phyloP scores from a whole-genome alignment of 2,329 filamentous ascomycete genomes.

The Curvularia verruculosa region DNA sequence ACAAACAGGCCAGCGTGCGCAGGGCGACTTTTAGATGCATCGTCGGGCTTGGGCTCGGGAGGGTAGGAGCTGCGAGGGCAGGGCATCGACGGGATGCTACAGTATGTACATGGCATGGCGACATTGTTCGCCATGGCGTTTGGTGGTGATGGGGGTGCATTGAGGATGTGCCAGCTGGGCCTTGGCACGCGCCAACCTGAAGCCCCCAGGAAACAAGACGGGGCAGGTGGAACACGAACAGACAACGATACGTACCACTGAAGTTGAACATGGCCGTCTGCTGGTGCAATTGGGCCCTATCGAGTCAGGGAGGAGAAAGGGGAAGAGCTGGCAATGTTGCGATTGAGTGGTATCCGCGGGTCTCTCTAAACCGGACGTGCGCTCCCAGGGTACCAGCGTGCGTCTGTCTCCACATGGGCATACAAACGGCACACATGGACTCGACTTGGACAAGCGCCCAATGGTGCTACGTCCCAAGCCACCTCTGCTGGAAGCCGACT shows the following conservation, averaged over 20 bases:
- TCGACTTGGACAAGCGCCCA: background rate
- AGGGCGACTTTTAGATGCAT: background rate
- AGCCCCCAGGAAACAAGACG: conserved; percentile 1
- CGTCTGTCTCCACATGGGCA: conserved; percentile 15
- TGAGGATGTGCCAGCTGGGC: conserved; percentile 4
- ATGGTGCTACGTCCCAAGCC: conserved; percentile 4
- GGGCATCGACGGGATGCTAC: background rate
- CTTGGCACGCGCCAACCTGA: conserved; percentile 3
- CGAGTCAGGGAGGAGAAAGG: conserved; percentile 9
- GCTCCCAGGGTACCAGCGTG: conserved; percentile 17
- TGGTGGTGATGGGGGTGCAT: conserved; percentile 1
- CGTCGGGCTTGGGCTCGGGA: background rate
- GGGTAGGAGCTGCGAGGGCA: background rate
- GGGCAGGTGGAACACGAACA: conserved; percentile 4
- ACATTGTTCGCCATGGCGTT: background rate
- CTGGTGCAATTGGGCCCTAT: conserved; percentile 1
- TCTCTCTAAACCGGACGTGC: conserved; percentile 23
- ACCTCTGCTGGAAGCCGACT: background rate
- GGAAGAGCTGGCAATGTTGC: conserved; percentile 2
- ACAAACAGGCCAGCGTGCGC: conserved; percentile 19
- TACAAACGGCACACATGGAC: conserved; percentile 4
- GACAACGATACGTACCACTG: conserved; percentile 42
- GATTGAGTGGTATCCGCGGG: conserved; percentile 9
- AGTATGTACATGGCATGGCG: background rate
- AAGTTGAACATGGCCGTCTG: conserved; percentile 45